Conservation (phyloP, 202 grass and related monocot species). For the Digitaria exilis region DNA sequence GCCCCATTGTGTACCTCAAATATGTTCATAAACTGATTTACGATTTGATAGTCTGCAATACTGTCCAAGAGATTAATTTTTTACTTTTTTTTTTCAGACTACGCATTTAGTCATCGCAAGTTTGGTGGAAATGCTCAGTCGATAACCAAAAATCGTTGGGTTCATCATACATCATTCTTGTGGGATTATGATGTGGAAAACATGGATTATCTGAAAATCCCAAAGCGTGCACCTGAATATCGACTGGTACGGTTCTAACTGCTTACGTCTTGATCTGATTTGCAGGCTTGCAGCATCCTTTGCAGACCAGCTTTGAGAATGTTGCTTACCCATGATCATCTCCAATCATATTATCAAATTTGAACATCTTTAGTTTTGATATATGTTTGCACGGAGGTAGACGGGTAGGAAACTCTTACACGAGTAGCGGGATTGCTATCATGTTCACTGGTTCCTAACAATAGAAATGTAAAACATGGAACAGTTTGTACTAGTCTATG, state of each 20-base stretch:
- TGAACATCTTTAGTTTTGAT: not conserved
- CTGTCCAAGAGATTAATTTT: not conserved
- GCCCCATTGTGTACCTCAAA: not conserved
- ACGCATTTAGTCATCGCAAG: conserved; percentile 73
- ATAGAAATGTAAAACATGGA: not conserved
- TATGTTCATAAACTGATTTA: not conserved
- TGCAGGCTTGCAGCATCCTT: not conserved
- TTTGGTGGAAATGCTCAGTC: conserved; percentile 98
- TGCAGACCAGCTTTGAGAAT: not conserved
- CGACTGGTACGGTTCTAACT: conserved; percentile 46
- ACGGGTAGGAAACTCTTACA: not conserved
- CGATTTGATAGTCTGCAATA: not conserved
- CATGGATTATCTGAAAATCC: conserved; percentile 89
- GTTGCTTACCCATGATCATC: not conserved
- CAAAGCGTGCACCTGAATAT: conserved; percentile 72
- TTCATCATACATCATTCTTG: conserved; percentile 97
- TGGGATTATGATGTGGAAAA: conserved; percentile 91
- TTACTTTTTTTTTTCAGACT: conserved; percentile 56
- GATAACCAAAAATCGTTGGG: conserved; percentile 89
- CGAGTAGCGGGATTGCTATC: not conserved
- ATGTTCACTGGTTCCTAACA: not conserved
- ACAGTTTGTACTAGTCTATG: not conserved
- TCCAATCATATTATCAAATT: not conserved
- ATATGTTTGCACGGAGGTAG: not conserved
- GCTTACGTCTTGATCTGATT: conserved; percentile 14